Base-by-base conservation (phyloP, 108 stramenopile species). In the Cylindrotheca fusiformis region DNA sequence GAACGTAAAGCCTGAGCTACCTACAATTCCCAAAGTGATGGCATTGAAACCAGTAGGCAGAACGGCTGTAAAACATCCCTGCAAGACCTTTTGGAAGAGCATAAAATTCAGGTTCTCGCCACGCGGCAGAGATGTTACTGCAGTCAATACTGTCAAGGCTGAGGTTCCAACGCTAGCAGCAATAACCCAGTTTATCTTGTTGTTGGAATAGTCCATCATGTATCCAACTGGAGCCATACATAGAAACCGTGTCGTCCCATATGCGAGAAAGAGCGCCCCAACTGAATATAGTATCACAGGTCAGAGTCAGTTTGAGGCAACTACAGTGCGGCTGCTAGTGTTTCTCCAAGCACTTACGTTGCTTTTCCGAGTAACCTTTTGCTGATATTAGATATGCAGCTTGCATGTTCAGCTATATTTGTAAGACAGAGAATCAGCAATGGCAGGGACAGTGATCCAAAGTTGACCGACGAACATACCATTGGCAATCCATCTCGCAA, bases 361-460 rank as follows among this genome's bases (percentile, higher is more conserved):
- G 28, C 55, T n/a, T n/a, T n/a, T n/a, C n/a, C n/a, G n/a, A n/a
- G n/a, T n/a, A n/a, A n/a, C n/a, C 48, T 41, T 88, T 85, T 18
- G 84, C 65, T 2, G 70, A 72, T 45, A 88, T 81, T 23, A 88
- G 72, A 62, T 79, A 88, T 26, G 84, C 87, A 12, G 77, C 82
- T 68, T 88, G 87, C 87, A 88, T 88, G 63, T 88, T 88, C 60
- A 88, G 75, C 72, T 74, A 48, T n/a, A n/a, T n/a, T n/a, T 8
- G 2, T 17, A 6, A 32, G 22, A 28, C 21, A 30, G 47, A 26
- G 24, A 25, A 49, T 3, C 3, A 3, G 30, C 5, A 28, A 48
- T 28, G 10, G 55, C 21, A 36, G 54, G 0, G 0, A 20, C 1
- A 29, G 1, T 22, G 14, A 55, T 20, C 25, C 12, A 5, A 12